Base-by-base conservation (phyloP, 176 grass and related monocot species). In the Eragrostis curvula region DNA sequence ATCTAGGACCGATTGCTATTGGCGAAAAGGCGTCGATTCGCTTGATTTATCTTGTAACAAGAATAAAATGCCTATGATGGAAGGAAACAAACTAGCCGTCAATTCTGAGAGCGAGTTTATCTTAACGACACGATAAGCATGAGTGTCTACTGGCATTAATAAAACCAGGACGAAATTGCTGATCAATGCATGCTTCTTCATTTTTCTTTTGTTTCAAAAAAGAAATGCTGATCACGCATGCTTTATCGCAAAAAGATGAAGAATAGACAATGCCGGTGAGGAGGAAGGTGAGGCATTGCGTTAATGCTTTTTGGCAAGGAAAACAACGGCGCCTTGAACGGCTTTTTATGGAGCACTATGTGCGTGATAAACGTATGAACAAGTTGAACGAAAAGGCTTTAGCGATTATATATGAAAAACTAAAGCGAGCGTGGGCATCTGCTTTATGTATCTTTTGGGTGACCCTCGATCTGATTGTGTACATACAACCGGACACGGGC, bases 381-480 rank as follows among this genome's bases (percentile, higher is more conserved):
- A 77, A 77, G 50, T 77, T 76, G 49, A 58, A 36, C 9, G 23
- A 8, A 45, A 68, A 60, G 48, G 32, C 12, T 68, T 28, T 3
- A 45, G 42, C 2, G 4, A n/a, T 62, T 62, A 28, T 29, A 62
- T 28, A 12, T 29, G 32, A 59, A 25, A 9, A 2, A 68, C n/a
- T 12, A 47, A 60, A 59, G 47, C 6, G 18, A 69, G 48, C 8
- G 63, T 48, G 63, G 63, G 63, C 73, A 68, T 56, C 48, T 46
- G 36, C 72, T 84, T 84, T 68, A 68, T 32, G 61, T 43, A 66
- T 55, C 28, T 66, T 82, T 69, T 50, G 59, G 30, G 53, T 21
- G 52, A 21, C 21, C 65, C 49, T 43, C 36, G 62, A 70, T 58
- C 39, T 81, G 63, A 58, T 56, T 17, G 63, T 36, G 25, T 21